Evolutionary conservation across 441 rosid species (phyloP), one percentile per base, ranked within the genome.

Genomic region (Bocquillonia castaneifolia): DNA sequence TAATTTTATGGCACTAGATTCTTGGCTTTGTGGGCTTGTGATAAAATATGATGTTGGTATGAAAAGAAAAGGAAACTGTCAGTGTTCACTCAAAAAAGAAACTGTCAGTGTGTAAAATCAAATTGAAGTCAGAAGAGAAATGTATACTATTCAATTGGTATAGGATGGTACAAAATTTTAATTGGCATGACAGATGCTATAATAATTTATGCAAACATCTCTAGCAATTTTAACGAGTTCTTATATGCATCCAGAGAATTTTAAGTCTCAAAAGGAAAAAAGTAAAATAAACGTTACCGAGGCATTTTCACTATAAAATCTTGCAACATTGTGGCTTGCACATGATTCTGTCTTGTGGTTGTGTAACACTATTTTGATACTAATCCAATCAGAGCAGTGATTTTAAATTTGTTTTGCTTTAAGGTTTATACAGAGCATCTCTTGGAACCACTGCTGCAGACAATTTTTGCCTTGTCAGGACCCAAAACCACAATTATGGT

Each of bases 381-480:
- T 0, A 25, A 39, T 59, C 48, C 63, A 47, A 58, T 72, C 25
- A 53, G 6, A 48, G 55, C 53, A 76, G 62, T 85, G 59, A 78
- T 55, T 63, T 76, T 67, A 66, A 66, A 52, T 50, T 59, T 36
- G 62, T 76, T 75, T 75, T 66, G 56, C 60, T 69, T 44, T 15
- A 76, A 91, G 99, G 96, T 91, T 72, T 93, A 91, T 74, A 79
- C 92, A 15, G 99, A 93, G 87, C 96, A 93, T 84, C 93, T 93
- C 61, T 71, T 93, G 86, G 95, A 85, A 66, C 96, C 93, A 32
- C 82, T 91, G 14, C 76, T 91, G 82, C 80, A 56, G 70, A 91
- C 97, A 31, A 84, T 88, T 59, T 66, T 78, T 59, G 88, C 90
- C n/a, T 74, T 93, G 48, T 88, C 93, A 47, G 95, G 92, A 67